phyloP scores from a whole-genome alignment of 176 grass and related monocot species.

The Musa itinerans region DNA sequence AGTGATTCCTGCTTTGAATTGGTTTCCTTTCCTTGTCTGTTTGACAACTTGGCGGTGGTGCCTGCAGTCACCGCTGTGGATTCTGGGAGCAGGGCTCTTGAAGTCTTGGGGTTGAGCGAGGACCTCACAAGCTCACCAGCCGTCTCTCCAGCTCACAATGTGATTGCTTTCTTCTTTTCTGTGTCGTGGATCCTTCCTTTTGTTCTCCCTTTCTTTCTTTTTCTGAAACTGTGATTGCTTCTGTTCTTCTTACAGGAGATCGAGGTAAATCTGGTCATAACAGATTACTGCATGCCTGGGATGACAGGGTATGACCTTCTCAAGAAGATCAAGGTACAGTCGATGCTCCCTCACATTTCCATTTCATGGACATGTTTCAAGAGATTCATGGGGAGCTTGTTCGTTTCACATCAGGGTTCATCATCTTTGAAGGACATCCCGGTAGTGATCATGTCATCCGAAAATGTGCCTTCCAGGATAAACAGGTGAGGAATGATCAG shows the following conservation, averaged over 20 bases:
- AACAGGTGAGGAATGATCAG: constrained; percentile 16
- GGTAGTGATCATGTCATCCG: constrained; percentile 38
- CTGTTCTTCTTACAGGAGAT: constrained; percentile 24
- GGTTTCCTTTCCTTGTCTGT: too few species aligned
- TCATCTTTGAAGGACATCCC: constrained; percentile 28
- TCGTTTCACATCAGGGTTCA: constrained; percentile 16
- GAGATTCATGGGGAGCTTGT: neutral
- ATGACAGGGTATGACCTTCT: constrained; percentile 39
- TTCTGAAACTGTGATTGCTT: neutral
- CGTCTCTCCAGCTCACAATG: neutral
- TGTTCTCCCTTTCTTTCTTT: neutral
- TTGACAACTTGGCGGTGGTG: neutral
- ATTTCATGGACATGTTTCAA: neutral
- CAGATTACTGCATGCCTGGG: constrained; percentile 29
- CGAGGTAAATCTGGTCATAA: constrained; percentile 35
- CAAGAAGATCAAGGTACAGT: constrained; percentile 30
- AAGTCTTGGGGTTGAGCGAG: constrained; percentile 23
- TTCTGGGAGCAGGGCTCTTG: constrained; percentile 38
- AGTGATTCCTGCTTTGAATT: too few species aligned
- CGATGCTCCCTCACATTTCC: neutral
- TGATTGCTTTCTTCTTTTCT: neutral
- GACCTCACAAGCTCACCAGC: neutral
- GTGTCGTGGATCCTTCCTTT: neutral
- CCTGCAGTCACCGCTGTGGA: constrained; percentile 33
- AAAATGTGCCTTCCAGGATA: constrained; percentile 35